Conservation (phyloP, 2,329 filamentous ascomycete genomes). For the Pyrenochaeta sp. region DNA sequence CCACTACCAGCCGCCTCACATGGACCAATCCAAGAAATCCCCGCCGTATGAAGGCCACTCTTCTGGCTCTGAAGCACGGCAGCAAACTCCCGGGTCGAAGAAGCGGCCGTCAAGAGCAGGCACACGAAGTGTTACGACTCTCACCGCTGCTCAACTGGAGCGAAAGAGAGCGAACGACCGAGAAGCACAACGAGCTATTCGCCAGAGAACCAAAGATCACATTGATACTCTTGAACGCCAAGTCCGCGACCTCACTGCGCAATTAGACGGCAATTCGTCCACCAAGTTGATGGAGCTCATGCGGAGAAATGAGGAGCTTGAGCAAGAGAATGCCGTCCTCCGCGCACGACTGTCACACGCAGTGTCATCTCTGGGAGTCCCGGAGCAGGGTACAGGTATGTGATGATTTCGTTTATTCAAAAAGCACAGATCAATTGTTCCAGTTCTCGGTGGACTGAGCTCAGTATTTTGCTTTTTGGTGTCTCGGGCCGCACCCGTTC, state of each 20-base stretch:
- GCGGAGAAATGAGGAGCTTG: conserved; percentile 62
- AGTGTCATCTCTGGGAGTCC: conserved; percentile 49
- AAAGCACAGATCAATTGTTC: conserved; percentile 39
- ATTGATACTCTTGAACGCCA: conserved; percentile 65
- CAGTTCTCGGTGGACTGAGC: conserved; percentile 18
- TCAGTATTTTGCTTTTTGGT: conserved; percentile 40
- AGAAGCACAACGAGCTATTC: conserved; percentile 67
- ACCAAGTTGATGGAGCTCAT: conserved; percentile 61
- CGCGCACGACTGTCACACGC: conserved; percentile 59
- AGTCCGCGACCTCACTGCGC: conserved; percentile 61
- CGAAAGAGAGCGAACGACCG: conserved; percentile 68
- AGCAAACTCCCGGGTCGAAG: conserved; percentile 51
- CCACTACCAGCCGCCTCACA: conserved; percentile 45
- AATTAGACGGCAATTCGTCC: conserved; percentile 55
- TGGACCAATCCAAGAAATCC: conserved; percentile 47
- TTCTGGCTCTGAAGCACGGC: conserved; percentile 50
- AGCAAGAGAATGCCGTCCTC: conserved; percentile 63
- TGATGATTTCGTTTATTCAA: conserved; percentile 25
- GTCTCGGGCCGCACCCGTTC: conserved; percentile 36
- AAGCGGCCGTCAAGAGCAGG: conserved; percentile 63
- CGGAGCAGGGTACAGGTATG: conserved; percentile 50
- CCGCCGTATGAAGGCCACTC: conserved; percentile 51
- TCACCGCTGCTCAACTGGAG: conserved; percentile 66
- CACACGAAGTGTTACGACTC: conserved; percentile 64
- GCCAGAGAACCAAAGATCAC: conserved; percentile 66